Conservation (phyloP, 1,284 basidiomycete species). For the Trametes hirsuta region DNA sequence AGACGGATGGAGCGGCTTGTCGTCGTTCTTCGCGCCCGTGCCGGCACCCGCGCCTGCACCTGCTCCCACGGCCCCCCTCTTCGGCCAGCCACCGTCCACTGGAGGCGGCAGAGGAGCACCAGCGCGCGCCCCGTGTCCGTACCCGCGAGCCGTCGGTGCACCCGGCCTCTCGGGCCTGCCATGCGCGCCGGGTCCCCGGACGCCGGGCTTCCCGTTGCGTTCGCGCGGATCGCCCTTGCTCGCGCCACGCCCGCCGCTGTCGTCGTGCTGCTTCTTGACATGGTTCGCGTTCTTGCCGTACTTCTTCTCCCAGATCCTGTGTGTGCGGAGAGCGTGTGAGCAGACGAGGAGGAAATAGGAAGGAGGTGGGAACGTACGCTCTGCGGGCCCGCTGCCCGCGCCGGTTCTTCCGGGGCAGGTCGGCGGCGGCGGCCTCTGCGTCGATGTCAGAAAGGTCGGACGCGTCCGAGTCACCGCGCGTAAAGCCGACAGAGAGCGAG, state of each 20-base stretch:
- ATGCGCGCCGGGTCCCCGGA: too few relatives aligned
- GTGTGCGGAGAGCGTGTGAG: neutral
- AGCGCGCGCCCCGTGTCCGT: neutral
- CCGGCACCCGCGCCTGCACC: constrained; percentile 4
- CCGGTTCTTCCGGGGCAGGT: constrained; percentile 75
- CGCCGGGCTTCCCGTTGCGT: constrained; percentile 2
- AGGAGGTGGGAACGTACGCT: constrained; percentile 67
- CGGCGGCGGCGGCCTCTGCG: constrained; percentile 51
- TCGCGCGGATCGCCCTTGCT: constrained; percentile 17
- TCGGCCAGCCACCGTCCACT: constrained; percentile 14
- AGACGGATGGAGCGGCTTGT: constrained; percentile 76
- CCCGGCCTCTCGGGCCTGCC: too few relatives aligned
- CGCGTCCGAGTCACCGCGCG: constrained; percentile 77
- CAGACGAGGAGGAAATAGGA: constrained; percentile 8
- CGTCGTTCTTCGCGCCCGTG: constrained; percentile 31
- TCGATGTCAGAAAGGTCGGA: constrained; percentile 75
- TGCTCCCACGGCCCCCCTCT: neutral
- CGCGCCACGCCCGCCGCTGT: constrained; percentile 25
- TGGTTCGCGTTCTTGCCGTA: constrained; percentile 92
- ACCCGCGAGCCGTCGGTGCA: too few relatives aligned
- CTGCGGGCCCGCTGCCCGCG: constrained; percentile 89
- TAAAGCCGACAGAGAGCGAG: constrained; percentile 84
- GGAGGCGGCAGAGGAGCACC: constrained; percentile 1
- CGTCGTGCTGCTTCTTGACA: constrained; percentile 65
- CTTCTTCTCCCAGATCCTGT: constrained; percentile 97